These are phyloP conservation scores for Venturia carpophila DNA, from an alignment of 2,329 filamentous ascomycete genomes.

Conservation along the genomic window DNA sequence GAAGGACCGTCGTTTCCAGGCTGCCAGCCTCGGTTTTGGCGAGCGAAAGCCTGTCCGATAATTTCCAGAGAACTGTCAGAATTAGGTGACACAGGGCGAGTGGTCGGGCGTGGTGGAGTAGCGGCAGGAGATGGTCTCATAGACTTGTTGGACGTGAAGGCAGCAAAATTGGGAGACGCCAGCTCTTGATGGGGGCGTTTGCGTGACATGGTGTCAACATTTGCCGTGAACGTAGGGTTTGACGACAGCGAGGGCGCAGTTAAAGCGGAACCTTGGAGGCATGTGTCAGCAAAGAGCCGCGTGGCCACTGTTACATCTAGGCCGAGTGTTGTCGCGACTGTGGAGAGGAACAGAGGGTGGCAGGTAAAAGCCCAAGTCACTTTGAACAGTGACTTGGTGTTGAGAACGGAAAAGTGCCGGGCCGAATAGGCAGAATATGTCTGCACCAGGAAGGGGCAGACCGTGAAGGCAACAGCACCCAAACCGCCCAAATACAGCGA, in stretches of 20 bases:
- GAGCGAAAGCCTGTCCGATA: conserved; percentile 1
- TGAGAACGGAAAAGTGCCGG: conserved; percentile 3
- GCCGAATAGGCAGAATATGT: background rate
- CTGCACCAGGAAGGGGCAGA: background rate
- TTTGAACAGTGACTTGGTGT: background rate
- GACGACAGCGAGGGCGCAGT: background rate
- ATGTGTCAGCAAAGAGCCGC: background rate
- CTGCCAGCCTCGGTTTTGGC: conserved; percentile 3
- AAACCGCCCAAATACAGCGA: background rate
- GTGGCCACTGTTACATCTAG: background rate
- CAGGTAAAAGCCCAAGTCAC: background rate
- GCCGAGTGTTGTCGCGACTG: background rate
- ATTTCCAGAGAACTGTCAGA: conserved; percentile 5
- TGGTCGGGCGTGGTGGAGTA: background rate
- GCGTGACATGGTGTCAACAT: conserved; percentile 14
- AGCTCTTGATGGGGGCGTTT: conserved; percentile 10
- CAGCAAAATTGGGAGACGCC: background rate
- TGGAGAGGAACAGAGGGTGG: background rate
- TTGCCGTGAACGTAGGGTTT: background rate
- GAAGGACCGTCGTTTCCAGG: background rate
- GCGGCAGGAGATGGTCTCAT: conserved; percentile 3
- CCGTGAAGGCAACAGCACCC: no score
- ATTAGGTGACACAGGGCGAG: background rate
- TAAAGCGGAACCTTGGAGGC: background rate
- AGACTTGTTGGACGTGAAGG: background rate